These are phyloP conservation scores for Ceratobasidium theobromae DNA, from an alignment of 1,284 basidiomycete genomes.

Conservation along the genomic window DNA sequence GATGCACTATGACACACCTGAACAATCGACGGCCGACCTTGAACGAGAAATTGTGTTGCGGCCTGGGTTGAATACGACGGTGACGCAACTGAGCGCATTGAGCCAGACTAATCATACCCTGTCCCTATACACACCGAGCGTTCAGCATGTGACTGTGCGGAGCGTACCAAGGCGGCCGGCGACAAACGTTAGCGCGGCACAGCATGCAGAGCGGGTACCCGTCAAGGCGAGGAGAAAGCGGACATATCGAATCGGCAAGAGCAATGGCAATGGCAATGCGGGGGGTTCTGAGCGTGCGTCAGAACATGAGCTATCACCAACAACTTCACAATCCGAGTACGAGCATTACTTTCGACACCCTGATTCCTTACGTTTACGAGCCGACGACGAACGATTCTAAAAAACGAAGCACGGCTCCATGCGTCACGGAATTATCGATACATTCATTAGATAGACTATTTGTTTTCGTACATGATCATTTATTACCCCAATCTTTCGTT, in stretches of 20 bases:
- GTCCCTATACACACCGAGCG: slow-evolving; percentile 83
- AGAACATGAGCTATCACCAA: slow-evolving; percentile 33
- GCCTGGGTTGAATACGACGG: slow-evolving; percentile 65
- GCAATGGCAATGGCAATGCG: slow-evolving; percentile 40
- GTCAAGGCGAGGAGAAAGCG: slow-evolving; percentile 78
- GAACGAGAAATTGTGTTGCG: slow-evolving; percentile 61
- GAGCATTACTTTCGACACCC: slow-evolving; percentile 23
- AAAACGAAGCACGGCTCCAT: too few species aligned
- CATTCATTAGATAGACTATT: slow-evolving; percentile 20
- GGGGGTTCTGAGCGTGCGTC: slow-evolving; percentile 15
- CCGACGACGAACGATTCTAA: slow-evolving; percentile 21
- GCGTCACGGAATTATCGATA: slow-evolving; percentile 13
- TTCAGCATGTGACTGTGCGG: slow-evolving; percentile 87
- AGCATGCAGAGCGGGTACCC: slow-evolving; percentile 50
- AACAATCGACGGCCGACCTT: slow-evolving; percentile 39
- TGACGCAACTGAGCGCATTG: slow-evolving; percentile 82
- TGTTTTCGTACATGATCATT: neutral
- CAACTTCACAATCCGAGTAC: slow-evolving; percentile 33
- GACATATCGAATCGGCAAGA: slow-evolving; percentile 65
- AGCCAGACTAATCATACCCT: slow-evolving; percentile 86
- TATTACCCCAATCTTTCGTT: neutral
- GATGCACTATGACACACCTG: slow-evolving; percentile 34
- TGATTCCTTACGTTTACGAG: slow-evolving; percentile 9
- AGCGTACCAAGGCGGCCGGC: slow-evolving; percentile 67
- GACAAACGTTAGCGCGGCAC: slow-evolving; percentile 41